Percentiles rank a stretch among this genome's conserved stretches.
These are phyloP conservation scores for Naganishia vishniacii DNA, from an alignment of 768 basidiomycete genomes.

Conservation along the genomic window DNA sequence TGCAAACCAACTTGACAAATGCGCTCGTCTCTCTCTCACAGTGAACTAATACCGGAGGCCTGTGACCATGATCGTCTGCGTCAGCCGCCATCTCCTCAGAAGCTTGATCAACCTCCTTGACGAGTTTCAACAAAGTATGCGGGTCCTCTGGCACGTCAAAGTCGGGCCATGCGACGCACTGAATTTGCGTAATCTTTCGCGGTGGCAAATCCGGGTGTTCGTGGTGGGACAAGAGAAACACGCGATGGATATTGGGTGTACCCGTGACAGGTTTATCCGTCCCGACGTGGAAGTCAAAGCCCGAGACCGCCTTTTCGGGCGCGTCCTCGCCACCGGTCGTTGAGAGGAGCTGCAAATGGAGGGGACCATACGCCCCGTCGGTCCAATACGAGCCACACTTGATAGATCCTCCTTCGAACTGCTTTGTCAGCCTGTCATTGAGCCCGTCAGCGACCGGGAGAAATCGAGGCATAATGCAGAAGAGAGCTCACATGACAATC, in stretches of 20 bases:
- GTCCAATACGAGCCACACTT: conserved; percentile 90
- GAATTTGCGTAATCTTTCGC: conserved; percentile 74
- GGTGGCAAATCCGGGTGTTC: conserved; percentile 59
- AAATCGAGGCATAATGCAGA: neutral
- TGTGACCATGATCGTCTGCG: conserved; percentile 18
- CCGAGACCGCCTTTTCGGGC: conserved; percentile 34
- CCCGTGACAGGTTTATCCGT: conserved; percentile 25
- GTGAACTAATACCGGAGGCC: conserved; percentile 45
- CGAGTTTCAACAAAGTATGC: conserved; percentile 64
- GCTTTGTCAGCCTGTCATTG: conserved; percentile 63
- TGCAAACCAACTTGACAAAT: too few species aligned
- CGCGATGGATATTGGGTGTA: conserved; percentile 48
- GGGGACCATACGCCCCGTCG: conserved; percentile 60
- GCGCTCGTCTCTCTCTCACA: conserved; percentile 42
- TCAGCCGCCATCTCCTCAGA: conserved; percentile 30
- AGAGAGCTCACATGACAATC: conserved; percentile 67
- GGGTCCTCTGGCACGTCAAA: conserved; percentile 89
- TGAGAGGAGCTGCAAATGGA: conserved; percentile 58
- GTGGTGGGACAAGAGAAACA: conserved; percentile 63
- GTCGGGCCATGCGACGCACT: conserved; percentile 94
- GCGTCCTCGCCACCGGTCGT: conserved; percentile 54
- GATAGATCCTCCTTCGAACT: conserved; percentile 76
- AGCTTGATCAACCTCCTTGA: conserved; percentile 61
- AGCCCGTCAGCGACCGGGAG: conserved; percentile 4
- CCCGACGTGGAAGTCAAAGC: conserved; percentile 54